Conservation (phyloP, 2,329 filamentous ascomycete genomes). For the Cryphonectria parasitica region DNA sequence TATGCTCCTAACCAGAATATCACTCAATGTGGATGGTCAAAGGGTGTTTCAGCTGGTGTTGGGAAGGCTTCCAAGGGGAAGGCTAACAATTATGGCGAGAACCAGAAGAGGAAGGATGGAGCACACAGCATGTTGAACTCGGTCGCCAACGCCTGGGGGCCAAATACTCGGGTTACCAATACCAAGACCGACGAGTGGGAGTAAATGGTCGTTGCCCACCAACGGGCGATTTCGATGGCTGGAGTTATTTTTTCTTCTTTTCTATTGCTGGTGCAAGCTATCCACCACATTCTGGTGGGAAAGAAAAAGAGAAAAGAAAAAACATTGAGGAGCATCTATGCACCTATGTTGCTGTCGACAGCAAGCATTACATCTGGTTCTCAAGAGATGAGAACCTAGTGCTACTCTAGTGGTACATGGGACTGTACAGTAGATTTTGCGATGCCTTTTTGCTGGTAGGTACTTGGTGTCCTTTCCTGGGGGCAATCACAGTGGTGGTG, state of each 20-base stretch:
- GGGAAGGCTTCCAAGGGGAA: not conserved
- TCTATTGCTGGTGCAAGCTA: not conserved
- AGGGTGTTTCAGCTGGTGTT: not conserved
- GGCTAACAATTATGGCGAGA: not conserved
- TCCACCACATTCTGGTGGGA: not conserved
- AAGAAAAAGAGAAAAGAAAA: too few species aligned
- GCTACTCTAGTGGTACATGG: not conserved
- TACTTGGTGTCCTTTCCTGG: not conserved
- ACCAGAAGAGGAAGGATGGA: not conserved
- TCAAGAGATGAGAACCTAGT: not conserved
- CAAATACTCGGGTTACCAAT: not conserved
- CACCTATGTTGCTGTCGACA: not conserved
- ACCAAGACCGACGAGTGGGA: not conserved
- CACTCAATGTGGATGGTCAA: not conserved
- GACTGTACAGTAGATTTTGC: not conserved
- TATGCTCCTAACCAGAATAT: not conserved
- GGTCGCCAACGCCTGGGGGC: not conserved
- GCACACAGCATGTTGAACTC: not conserved
- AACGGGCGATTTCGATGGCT: not conserved
- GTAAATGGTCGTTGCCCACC: not conserved
- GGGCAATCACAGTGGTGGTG: not conserved
- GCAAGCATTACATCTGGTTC: not conserved
- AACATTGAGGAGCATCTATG: not conserved
- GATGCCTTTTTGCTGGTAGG: not conserved
- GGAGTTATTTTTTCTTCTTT: too few species aligned